Conservation (phyloP, 2,329 filamentous ascomycete genomes). For the Arthroderma sp. region DNA sequence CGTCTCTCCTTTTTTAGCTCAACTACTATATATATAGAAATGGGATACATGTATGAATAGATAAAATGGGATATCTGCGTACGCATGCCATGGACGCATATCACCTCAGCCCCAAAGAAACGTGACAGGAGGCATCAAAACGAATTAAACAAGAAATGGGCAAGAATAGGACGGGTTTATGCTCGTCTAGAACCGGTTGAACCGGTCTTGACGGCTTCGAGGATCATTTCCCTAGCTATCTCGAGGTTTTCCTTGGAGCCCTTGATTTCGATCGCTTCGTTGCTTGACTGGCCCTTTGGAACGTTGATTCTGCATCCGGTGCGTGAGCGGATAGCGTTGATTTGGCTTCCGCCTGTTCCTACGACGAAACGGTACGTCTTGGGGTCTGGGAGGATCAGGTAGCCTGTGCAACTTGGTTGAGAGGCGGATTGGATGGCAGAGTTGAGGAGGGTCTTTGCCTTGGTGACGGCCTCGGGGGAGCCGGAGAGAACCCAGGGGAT, state of each 20-base stretch:
- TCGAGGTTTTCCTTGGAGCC: conserved; percentile 71
- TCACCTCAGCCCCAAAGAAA: not conserved
- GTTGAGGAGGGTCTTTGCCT: conserved; percentile 64
- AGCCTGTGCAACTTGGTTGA: conserved; percentile 54
- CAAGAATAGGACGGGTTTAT: not conserved
- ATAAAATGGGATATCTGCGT: not conserved
- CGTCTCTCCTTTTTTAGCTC: not conserved
- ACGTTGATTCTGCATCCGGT: conserved; percentile 92
- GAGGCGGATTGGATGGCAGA: conserved; percentile 54
- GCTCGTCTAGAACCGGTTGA: not conserved
- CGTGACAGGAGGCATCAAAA: not conserved
- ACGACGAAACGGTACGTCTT: conserved; percentile 83
- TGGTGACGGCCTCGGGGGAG: conserved; percentile 62
- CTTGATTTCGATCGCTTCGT: conserved; percentile 80
- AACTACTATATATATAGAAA: not conserved
- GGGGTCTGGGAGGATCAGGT: conserved; percentile 80
- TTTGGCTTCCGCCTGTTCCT: conserved; percentile 75
- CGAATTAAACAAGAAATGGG: not conserved
- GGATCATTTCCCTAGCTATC: conserved; percentile 74
- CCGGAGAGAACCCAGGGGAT: conserved; percentile 80
- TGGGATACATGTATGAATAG: not conserved
- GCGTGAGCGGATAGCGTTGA: conserved; percentile 83
- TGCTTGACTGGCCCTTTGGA: conserved; percentile 60
- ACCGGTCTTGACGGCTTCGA: conserved; percentile 58
- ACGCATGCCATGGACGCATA: not conserved